Base-by-base conservation (phyloP, 2,329 filamentous ascomycete species). In the Stemphylium vesicarium region DNA sequence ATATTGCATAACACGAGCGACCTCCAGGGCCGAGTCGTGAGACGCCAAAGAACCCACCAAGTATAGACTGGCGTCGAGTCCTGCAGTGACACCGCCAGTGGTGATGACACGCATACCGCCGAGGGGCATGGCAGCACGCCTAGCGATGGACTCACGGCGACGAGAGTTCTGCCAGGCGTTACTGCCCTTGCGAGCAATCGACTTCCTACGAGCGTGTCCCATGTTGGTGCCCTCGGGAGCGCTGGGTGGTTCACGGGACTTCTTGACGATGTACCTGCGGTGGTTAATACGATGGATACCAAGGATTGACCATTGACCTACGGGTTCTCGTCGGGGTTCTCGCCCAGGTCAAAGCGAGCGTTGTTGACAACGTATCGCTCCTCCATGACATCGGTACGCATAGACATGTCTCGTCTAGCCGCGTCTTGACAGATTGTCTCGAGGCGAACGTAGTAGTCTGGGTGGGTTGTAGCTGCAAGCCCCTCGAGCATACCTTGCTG, bases 311-410 rank as follows among this genome's bases (percentile, higher is more conserved):
- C 2, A 31, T 10, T 16, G 32, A 51, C 69, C 62, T 57, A 71
- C 69, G 66, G 71, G 77, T 91, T 94, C 76, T 92, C 88, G 59
- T 93, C 89, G 70, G 90, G 86, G 70, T 93, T 86, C 57, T 89
- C 88, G 64, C 82, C 84, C 38, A 95, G 81, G 67, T 95, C 91
- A 75, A 94, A 96, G 65, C 91, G 89, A 56, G 92, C 87, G 78
- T 96, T 95, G 82, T 96, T 96, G 75, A 96, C 91, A 16, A 96
- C 91, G 73, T 95, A 96, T 70, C 91, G 85, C 70, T 91, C 88
- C 71, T 95, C 90, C 70, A 94, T 84, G 60, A 95, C 89, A 70
- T 95, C 90, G 67, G 90, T 92, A 71, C 90, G 88, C 79, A 92
- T 88, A 52, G 86, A 84, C 63, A 89, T 81, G 74, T 90, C 86